phyloP scores from a whole-genome alignment of 2,329 filamentous ascomycete species.

The Talaromyces pinophilus region DNA sequence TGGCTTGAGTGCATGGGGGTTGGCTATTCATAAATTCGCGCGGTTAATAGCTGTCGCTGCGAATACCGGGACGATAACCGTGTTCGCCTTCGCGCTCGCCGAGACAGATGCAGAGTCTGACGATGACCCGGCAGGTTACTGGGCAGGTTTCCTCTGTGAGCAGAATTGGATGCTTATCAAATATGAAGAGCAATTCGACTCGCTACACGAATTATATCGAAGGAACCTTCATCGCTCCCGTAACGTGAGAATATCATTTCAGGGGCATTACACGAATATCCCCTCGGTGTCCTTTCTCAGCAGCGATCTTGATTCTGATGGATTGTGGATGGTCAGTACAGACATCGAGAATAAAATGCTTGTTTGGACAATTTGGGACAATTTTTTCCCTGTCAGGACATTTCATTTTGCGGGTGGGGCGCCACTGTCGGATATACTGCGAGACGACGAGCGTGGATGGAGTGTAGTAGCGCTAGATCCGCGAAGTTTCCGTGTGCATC shows the following conservation, averaged over 20 bases:
- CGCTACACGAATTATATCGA: constrained; percentile 33
- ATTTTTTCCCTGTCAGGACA: constrained; percentile 31
- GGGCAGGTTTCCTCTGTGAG: constrained; percentile 27
- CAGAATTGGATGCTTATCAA: constrained; percentile 40
- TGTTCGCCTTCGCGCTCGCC: constrained; percentile 61
- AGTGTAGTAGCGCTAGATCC: constrained; percentile 49
- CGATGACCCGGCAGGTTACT: constrained; percentile 24
- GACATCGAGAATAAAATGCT: constrained; percentile 55
- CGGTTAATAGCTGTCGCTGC: constrained; percentile 82
- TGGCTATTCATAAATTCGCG: constrained; percentile 78
- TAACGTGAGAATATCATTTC: constrained; percentile 47
- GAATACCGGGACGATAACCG: constrained; percentile 64
- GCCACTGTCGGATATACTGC: constrained; percentile 32
- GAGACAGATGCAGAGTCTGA: constrained; percentile 31
- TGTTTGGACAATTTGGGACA: constrained; percentile 54
- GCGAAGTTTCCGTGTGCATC: constrained; percentile 41
- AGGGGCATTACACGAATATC: constrained; percentile 54
- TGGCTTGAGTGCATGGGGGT: constrained; percentile 78
- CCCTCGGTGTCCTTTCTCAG: constrained; percentile 62
- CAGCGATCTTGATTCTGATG: constrained; percentile 56
- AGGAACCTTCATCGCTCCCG: constrained; percentile 37
- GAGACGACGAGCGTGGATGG: constrained; percentile 44
- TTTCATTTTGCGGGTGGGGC: constrained; percentile 36
- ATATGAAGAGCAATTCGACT: constrained; percentile 30
- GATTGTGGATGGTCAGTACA: constrained; percentile 59